These are phyloP conservation scores for Peronospora belbahrii DNA, from an alignment of 352 stramenopile species.

Conservation along the genomic window DNA sequence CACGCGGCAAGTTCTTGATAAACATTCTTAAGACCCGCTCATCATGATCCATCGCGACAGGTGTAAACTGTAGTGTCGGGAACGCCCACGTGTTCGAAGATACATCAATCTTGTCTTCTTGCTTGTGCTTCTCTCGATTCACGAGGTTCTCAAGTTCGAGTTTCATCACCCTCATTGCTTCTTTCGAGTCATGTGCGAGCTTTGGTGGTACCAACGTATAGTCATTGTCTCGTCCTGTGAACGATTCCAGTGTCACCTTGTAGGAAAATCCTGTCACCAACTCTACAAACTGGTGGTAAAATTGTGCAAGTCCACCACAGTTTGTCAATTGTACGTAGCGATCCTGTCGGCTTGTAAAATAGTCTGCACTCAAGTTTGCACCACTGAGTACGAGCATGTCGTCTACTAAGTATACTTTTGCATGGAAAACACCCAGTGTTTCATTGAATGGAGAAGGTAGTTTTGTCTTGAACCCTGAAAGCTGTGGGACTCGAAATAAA, in stretches of 20 bases:
- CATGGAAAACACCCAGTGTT: conserved; percentile 73
- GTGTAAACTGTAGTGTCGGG: conserved; percentile 69
- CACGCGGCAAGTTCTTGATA: conserved; percentile 33
- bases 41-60: conserved; percentile 50
- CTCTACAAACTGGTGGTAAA: conserved; percentile 69
- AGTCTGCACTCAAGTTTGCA: conserved; percentile 77
- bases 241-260: conserved; percentile 26
- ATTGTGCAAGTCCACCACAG: conserved; percentile 40
- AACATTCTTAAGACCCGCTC: conserved; percentile 44
- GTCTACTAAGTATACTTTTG: conserved; percentile 81
- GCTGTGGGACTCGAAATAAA: conserved; percentile 68
- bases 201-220: conserved; percentile 22
- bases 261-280: conserved; percentile 41
- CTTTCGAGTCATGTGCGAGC: conserved; percentile 31
- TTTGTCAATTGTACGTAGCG: conserved; percentile 62
- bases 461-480: conserved; percentile 46
- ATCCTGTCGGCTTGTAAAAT: conserved; percentile 80
- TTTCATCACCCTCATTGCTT: conserved; percentile 33
- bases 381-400: conserved; percentile 74
- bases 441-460: conserved; percentile 75
- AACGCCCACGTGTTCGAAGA: conserved; percentile 53
- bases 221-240: conserved; percentile 1
- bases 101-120: conserved; percentile 6
- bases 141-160: conserved; percentile 40
- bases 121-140: conserved; percentile 15